phyloP scores from a whole-genome alignment of 192 early-diverging fungal species.

The Lunasporangiospora selenospora region DNA sequence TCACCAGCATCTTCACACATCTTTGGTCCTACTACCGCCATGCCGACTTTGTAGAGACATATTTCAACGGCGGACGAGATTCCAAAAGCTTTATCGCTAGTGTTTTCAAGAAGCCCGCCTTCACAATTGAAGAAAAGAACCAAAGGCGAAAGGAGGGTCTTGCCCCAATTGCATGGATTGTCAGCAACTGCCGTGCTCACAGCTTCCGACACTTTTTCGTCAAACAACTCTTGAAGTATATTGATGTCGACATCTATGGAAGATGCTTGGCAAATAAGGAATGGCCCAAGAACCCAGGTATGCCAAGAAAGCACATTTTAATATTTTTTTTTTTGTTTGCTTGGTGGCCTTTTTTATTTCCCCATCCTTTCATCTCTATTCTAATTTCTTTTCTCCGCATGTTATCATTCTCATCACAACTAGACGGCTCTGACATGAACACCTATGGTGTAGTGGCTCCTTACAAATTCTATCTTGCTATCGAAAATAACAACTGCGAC shows the following conservation, averaged over 20 bases:
- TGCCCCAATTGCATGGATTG: conserved; percentile 44
- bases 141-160: conserved; percentile 1
- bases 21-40: conserved; percentile 15
- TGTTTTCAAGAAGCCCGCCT: conserved; percentile 3
- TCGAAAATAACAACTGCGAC: conserved; percentile 44
- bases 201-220: conserved; percentile 40
- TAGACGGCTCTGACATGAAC: too few relatives aligned
- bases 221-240: conserved; percentile 34
- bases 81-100: neutral
- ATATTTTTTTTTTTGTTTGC: neutral
- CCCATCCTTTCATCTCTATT: conserved; percentile 2
- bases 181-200: conserved; percentile 16
- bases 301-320: neutral
- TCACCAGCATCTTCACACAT: conserved; percentile 18
- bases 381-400: too few relatives aligned
- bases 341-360: neutral
- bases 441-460: conserved; percentile 2
- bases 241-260: conserved; percentile 41
- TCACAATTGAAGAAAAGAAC: conserved; percentile 20
- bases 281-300: conserved; percentile 27
- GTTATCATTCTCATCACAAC: too few relatives aligned
- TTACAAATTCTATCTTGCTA: conserved; percentile 42
- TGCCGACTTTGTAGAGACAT: conserved; percentile 18
- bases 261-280: conserved; percentile 28
- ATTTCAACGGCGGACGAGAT: conserved; percentile 9